Conservation (phyloP, 352 stramenopile genomes). For the Blastocystis sp. region DNA sequence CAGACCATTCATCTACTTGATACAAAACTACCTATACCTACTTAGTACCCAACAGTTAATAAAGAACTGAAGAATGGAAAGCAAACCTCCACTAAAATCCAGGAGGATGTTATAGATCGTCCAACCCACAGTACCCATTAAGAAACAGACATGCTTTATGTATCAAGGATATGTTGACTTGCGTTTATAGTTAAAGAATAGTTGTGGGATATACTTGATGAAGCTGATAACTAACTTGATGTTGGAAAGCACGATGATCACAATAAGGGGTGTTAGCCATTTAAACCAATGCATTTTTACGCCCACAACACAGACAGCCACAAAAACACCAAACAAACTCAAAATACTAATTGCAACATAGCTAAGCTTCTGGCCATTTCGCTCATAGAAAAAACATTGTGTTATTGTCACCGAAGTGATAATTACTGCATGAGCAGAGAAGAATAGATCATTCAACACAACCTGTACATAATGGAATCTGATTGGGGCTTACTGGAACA, state of each 20-base stretch:
- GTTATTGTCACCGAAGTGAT: conserved; percentile 43
- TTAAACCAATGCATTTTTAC: conserved; percentile 22
- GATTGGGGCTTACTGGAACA: not conserved
- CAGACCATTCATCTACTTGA: conserved; percentile 48
- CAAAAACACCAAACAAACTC: not conserved
- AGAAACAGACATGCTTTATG: not conserved
- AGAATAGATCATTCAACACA: conserved; percentile 65
- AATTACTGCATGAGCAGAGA: conserved; percentile 66
- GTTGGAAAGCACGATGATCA: conserved; percentile 55
- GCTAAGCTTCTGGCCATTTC: conserved; percentile 23
- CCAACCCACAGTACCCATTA: conserved; percentile 45
- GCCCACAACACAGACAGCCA: not conserved
- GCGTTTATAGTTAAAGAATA: conserved; percentile 56
- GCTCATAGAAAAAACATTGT: conserved; percentile 60
- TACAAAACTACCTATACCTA: not conserved
- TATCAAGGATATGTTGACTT: conserved; percentile 64
- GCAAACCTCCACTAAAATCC: conserved; percentile 66
- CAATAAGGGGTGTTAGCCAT: conserved; percentile 27
- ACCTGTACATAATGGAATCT: conserved; percentile 20
- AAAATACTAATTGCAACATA: conserved; percentile 63
- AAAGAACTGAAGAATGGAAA: conserved; percentile 61
- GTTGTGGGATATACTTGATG: conserved; percentile 69
- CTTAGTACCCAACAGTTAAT: conserved; percentile 29
- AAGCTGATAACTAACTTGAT: conserved; percentile 68
- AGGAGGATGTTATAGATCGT: conserved; percentile 68